Evolutionary conservation across 306 rosid genomes (phyloP), one percentile per base, ranked within the genome.

Genomic region (Prunus davidiana): DNA sequence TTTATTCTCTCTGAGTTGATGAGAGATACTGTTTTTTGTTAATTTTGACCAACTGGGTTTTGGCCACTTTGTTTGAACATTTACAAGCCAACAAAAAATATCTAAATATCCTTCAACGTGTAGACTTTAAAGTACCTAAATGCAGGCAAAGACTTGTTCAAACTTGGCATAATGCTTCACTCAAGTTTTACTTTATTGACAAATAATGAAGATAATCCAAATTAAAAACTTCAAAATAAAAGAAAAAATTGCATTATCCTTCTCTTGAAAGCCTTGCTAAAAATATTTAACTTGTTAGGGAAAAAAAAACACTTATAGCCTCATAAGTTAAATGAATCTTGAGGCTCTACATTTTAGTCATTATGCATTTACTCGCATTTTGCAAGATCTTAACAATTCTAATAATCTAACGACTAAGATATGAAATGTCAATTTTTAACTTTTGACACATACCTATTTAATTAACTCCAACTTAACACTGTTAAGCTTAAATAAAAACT

Each of bases 41-140:
- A 12, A 27, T 58, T 60, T 73, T 45, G 47, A 74, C 78, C 58
- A 49, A 47, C 27, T 63, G 50, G 47, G 19, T 11, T 2, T 47
- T 12, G 56, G 55, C 57, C 77, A 72, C 46, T 55, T 72, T 51
- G 58, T 72, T 72, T 72, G 58, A 62, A 72, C 30, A 12, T 10
- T 64, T 25, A 51, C 56, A 9, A 52, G 15, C 3, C 16, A 14
- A 3, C 43, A 18, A 8, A 54, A 16, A 71, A 41, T 4, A 13
- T 58, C 2, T 11, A 12, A 10, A 58, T 3, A 11, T 15, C 34
- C 32, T 58, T 24, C 8, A 58, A 22, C 16, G 64, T 12, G 64
- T 24, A 12, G 34, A 58, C 64, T 58, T 24, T 58, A 12, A 6
- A 58, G 41, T 28, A 61, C 2, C 66, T 15, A 27, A 61, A 62